Conservation (phyloP, 1,284 basidiomycete genomes). For the Ceratobasidium sp. region DNA sequence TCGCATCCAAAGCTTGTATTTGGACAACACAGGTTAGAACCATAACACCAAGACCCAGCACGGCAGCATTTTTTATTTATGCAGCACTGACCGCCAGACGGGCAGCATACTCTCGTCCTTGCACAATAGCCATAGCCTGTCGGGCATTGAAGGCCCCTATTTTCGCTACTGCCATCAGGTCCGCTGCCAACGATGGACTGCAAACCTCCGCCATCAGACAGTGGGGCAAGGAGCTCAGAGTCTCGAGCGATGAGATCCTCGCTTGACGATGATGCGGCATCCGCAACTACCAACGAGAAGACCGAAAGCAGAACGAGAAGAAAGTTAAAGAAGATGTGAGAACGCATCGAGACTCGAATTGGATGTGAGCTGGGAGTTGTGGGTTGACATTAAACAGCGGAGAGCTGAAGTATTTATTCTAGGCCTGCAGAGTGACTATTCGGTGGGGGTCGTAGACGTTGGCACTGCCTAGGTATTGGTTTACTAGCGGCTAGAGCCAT, state of each 20-base stretch:
- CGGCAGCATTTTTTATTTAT: neutral
- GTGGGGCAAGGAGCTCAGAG: neutral
- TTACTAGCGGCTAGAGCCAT: too few species aligned
- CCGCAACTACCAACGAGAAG: neutral
- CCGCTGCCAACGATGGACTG: neutral
- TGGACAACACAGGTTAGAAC: neutral
- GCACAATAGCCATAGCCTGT: neutral
- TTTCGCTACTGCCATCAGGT: neutral
- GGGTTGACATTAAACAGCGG: too few species aligned
- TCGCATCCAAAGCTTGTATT: neutral
- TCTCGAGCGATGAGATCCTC: neutral
- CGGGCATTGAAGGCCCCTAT: neutral
- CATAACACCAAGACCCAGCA: conserved; percentile 4
- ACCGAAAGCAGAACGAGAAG: neutral
- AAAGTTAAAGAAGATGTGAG: neutral
- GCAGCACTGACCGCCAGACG: neutral
- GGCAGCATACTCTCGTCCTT: conserved; percentile 3
- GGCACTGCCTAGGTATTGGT: too few species aligned
- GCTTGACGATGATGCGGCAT: neutral
- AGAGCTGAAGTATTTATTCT: too few species aligned
- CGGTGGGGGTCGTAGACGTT: too few species aligned
- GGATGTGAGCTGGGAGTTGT: neutral
- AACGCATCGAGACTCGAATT: neutral
- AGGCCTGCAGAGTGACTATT: too few species aligned
- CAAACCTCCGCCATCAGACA: neutral